phyloP scores from a whole-genome alignment of 2,329 filamentous ascomycete genomes.

The Huntiella savannae region DNA sequence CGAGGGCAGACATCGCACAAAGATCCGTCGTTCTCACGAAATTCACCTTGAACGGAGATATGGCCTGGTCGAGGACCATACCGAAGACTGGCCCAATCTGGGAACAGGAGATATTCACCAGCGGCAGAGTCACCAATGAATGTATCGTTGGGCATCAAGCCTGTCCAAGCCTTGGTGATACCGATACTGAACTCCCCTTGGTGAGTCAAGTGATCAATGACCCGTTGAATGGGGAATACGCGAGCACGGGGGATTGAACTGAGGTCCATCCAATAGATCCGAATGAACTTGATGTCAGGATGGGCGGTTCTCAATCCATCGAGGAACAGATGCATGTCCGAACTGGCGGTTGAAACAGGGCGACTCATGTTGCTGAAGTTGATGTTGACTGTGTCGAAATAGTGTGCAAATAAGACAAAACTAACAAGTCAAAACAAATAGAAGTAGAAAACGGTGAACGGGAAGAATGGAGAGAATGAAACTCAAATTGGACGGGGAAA shows the following conservation, averaged over 20 bases:
- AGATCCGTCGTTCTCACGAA: constrained; percentile 34
- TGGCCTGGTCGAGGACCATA: constrained; percentile 39
- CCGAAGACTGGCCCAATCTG: constrained; percentile 44
- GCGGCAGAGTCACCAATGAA: constrained; percentile 34
- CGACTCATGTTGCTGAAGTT: too few species aligned
- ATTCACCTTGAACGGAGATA: constrained; percentile 47
- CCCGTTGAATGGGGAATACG: constrained; percentile 44
- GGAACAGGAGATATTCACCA: constrained; percentile 47
- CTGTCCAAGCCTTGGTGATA: constrained; percentile 44
- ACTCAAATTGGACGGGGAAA: too few species aligned
- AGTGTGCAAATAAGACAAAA: too few species aligned
- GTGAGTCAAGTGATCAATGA: constrained; percentile 26
- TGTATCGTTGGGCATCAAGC: constrained; percentile 48
- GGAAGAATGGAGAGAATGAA: too few species aligned
- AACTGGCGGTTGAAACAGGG: too few species aligned
- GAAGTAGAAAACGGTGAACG: too few species aligned
- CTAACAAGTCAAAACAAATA: too few species aligned
- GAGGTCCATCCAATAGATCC: constrained; percentile 62
- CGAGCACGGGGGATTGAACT: constrained; percentile 49
- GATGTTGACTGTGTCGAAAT: too few species aligned
- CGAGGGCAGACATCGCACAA: constrained; percentile 43
- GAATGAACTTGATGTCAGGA: constrained; percentile 33
- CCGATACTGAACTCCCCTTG: constrained; percentile 31
- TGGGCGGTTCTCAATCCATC: too few species aligned
- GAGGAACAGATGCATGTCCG: too few species aligned